These are phyloP conservation scores for Cryphonectria nitschkei DNA, from an alignment of 2,329 filamentous ascomycete species.

Conservation along the genomic window DNA sequence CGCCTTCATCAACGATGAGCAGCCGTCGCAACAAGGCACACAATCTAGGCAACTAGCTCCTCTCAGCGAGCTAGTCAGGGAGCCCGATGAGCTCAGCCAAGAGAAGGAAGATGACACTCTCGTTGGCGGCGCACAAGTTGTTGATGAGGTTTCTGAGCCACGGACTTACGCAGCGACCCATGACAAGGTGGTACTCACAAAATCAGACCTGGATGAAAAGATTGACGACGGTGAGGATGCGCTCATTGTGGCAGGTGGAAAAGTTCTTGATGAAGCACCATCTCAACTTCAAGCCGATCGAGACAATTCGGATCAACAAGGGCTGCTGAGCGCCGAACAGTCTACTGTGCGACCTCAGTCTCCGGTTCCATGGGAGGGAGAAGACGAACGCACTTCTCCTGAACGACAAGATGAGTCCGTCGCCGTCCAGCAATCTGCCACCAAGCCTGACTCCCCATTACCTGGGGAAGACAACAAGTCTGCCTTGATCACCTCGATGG, in stretches of 20 bases:
- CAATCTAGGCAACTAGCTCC: neutral
- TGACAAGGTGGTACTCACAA: conserved; percentile 6
- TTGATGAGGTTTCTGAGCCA: conserved; percentile 17
- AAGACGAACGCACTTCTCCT: neutral
- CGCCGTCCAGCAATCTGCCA: neutral
- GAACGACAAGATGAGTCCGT: conserved; percentile 2
- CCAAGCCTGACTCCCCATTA: neutral
- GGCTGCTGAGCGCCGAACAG: neutral
- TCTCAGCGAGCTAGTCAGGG: neutral
- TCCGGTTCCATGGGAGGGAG: neutral
- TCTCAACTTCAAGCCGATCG: neutral
- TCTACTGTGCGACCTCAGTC: neutral
- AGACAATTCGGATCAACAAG: neutral
- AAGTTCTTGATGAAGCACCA: neutral
- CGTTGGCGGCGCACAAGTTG: neutral
- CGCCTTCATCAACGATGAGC: neutral
- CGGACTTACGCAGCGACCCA: conserved; percentile 4
- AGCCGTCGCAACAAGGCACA: neutral
- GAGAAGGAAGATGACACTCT: conserved; percentile 10
- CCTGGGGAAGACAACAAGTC: conserved; percentile 1
- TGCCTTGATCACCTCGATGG: conserved; percentile 19
- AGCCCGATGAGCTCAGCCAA: neutral
- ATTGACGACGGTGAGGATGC: conserved; percentile 14
- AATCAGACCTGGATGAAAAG: conserved; percentile 9
- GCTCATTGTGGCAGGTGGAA: conserved; percentile 6